Conservation (phyloP, 176 grass and related monocot genomes). For the Dactylis glomerata region DNA sequence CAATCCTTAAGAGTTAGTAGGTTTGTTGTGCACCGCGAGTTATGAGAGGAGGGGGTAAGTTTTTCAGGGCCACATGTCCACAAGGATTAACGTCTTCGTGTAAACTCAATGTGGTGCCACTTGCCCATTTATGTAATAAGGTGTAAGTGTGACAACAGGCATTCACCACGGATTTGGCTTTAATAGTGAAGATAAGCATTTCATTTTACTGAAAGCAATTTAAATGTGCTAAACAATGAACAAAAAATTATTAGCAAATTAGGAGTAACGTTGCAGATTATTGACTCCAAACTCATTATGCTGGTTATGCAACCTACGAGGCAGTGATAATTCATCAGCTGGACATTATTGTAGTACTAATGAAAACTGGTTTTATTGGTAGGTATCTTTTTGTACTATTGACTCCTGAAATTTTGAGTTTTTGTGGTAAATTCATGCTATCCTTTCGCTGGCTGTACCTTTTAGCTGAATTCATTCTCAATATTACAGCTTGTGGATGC, state of each 20-base stretch:
- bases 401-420: background rate
- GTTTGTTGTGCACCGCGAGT: too few relatives aligned
- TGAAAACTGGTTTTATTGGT: background rate
- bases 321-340: background rate
- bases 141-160: too few relatives aligned
- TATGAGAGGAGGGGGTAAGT: too few relatives aligned
- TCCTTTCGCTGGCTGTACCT: background rate
- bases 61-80: too few relatives aligned
- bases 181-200: too few relatives aligned
- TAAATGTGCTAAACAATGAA: background rate
- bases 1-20: too few relatives aligned
- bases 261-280: background rate
- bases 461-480: constrained; percentile 2
- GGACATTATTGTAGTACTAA: background rate
- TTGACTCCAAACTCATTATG: background rate
- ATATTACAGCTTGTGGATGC: background rate
- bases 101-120: too few relatives aligned
- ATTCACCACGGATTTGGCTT: too few relatives aligned
- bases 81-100: too few relatives aligned
- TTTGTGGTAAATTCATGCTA: background rate
- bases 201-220: background rate
- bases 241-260: background rate
- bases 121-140: too few relatives aligned
- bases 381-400: background rate
- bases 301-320: background rate